Conservation (phyloP, 2,329 filamentous ascomycete species). For the Lecanoromycetidae sp. region DNA sequence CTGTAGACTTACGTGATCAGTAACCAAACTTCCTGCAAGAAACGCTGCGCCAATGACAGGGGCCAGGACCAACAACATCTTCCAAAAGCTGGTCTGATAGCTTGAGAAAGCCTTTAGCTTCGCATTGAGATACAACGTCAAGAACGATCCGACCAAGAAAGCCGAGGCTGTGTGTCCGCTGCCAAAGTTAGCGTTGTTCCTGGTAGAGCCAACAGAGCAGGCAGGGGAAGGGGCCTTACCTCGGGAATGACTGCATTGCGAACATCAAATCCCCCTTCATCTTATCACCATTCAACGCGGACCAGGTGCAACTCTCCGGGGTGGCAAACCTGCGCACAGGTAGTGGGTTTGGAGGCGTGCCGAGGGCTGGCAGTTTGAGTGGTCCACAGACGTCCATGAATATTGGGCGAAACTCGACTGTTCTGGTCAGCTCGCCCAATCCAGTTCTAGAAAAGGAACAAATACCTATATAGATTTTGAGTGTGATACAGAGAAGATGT, state of each 20-base stretch:
- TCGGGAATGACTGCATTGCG: constrained; percentile 10
- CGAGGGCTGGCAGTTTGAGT: background rate
- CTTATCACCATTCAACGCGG: background rate
- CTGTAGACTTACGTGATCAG: constrained; percentile 28
- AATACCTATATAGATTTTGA: no score
- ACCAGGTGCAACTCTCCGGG: background rate
- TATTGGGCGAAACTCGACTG: constrained; percentile 56
- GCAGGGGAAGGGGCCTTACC: background rate
- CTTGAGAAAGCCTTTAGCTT: constrained; percentile 66
- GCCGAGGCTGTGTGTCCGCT: constrained; percentile 63
- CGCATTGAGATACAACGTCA: constrained; percentile 63
- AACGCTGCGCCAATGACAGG: constrained; percentile 56
- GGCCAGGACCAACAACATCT: constrained; percentile 51
- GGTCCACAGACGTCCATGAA: constrained; percentile 61
- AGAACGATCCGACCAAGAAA: constrained; percentile 58
- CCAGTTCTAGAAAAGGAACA: no score
- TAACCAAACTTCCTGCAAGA: constrained; percentile 57
- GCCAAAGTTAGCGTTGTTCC: background rate
- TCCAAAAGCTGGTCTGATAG: constrained; percentile 64
- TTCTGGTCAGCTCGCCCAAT: constrained; percentile 1
- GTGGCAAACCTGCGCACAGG: background rate
- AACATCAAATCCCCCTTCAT: background rate
- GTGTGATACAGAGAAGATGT: background rate
- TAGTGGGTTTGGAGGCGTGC: background rate
- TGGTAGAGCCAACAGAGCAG: constrained; percentile 54